Conservation (phyloP, 352 stramenopile species). For the Pythium oligandrum region DNA sequence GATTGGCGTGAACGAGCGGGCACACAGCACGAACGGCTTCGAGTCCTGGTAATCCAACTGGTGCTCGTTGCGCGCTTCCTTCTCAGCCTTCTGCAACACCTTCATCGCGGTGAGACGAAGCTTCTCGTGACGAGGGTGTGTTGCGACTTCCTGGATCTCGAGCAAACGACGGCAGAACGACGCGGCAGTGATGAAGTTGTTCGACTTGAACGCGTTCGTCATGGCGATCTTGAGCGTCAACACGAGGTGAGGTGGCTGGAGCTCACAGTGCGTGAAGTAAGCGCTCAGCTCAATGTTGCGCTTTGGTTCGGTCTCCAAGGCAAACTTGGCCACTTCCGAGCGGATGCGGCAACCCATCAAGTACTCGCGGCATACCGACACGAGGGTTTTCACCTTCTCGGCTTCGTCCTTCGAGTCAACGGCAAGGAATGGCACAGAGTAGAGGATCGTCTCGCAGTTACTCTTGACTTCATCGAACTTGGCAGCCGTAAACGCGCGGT, state of each 20-base stretch:
- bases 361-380: conserved; percentile 97
- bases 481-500: conserved; percentile 95
- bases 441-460: conserved; percentile 91
- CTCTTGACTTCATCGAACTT: conserved; percentile 98
- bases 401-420: conserved; percentile 91
- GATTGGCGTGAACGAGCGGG: conserved; percentile 93
- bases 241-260: conserved; percentile 97
- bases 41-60: conserved; percentile 97
- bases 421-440: conserved; percentile 94
- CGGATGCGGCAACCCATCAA: conserved; percentile 97
- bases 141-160: conserved; percentile 95
- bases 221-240: conserved; percentile 99
- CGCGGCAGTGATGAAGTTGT: conserved; percentile 99
- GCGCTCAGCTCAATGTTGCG: conserved; percentile 96
- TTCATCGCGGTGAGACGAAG: conserved; percentile 94
- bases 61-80: conserved; percentile 98
- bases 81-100: conserved; percentile 97
- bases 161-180: conserved; percentile 98
- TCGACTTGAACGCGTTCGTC: conserved; percentile 98
- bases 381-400: conserved; percentile 92
- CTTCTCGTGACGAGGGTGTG: conserved; percentile 89
- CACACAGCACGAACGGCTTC: conserved; percentile 96
- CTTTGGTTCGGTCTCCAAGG: conserved; percentile 68
- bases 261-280: conserved; percentile 99
- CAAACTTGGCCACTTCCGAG: conserved; percentile 62